phyloP scores from a whole-genome alignment of 1,284 basidiomycete species.

The Leccinum fallax region DNA sequence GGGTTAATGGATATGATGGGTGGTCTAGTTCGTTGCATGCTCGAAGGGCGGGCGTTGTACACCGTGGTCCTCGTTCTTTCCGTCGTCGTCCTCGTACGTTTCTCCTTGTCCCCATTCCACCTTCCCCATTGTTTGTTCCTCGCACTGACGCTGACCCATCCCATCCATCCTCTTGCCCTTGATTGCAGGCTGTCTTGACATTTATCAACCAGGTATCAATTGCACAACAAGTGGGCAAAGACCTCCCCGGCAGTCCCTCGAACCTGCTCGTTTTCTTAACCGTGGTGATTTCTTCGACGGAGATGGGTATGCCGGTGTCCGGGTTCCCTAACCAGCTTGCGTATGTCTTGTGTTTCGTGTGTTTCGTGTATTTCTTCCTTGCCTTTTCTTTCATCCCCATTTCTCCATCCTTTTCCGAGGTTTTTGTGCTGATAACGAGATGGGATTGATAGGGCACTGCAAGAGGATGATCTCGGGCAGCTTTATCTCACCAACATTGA shows the following conservation, averaged over 20 bases:
- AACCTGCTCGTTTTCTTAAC: constrained; percentile 87
- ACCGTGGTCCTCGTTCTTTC: constrained; percentile 86
- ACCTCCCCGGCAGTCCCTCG: constrained; percentile 53
- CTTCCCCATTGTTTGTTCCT: neutral
- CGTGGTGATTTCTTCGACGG: neutral
- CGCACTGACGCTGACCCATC: constrained; percentile 9
- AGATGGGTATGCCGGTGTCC: neutral
- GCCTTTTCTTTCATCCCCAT: too few species aligned
- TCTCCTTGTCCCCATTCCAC: neutral
- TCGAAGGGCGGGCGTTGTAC: constrained; percentile 77
- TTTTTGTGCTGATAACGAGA: too few species aligned
- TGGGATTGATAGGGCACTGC: too few species aligned
- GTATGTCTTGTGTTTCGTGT: constrained; percentile 49
- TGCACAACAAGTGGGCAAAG: constrained; percentile 64
- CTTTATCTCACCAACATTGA: constrained; percentile 60
- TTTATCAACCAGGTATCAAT: constrained; percentile 98
- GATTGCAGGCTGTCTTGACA: constrained; percentile 70
- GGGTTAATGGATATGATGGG: constrained; percentile 85
- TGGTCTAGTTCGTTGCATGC: constrained; percentile 70
- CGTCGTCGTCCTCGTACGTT: constrained; percentile 69
- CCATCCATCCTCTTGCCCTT: neutral
- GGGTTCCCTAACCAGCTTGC: constrained; percentile 83
- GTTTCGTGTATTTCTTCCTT: neutral
- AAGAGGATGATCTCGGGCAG: too few species aligned
- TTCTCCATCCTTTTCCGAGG: too few species aligned